Evolutionary conservation across 441 rosid genomes (phyloP).

Genomic region (Gossypium schwendimanii): DNA sequence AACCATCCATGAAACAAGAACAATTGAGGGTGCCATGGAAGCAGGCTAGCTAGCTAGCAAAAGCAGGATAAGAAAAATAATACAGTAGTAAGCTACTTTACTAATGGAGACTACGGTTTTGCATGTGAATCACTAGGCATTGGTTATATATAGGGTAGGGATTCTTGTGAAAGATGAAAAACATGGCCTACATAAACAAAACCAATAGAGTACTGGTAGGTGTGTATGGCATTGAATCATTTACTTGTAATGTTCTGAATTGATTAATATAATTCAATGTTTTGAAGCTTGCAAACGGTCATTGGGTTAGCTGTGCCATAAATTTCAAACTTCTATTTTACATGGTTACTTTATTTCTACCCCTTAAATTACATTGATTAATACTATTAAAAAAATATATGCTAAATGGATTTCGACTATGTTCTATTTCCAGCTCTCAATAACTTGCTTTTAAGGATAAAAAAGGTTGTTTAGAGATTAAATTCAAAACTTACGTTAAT

Average conservation of each 20-base stretch:
- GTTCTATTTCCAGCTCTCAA: no score
- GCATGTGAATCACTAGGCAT: background rate
- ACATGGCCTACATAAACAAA: conserved; percentile 4
- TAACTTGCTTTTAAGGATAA: no score
- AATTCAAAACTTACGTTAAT: no score
- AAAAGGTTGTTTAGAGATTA: no score
- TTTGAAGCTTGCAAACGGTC: background rate
- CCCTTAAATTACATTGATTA: background rate
- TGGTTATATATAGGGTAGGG: conserved; percentile 12
- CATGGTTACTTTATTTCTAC: background rate
- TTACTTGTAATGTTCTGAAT: background rate
- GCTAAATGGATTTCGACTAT: no score
- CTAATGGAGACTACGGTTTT: background rate
- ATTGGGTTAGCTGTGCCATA: background rate
- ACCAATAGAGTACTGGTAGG: background rate
- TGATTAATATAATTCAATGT: background rate
- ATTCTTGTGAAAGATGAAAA: background rate
- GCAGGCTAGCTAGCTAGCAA: background rate
- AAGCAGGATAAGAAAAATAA: background rate
- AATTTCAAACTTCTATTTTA: background rate
- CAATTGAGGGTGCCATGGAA: conserved; percentile 9
- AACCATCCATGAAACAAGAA: conserved; percentile 4
- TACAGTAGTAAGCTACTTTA: background rate
- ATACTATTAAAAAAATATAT: background rate
- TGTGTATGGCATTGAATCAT: conserved; percentile 7